Evolutionary conservation across 805 yeast genomes (phyloP).

Genomic region (Saturnispora ahearnii): DNA sequence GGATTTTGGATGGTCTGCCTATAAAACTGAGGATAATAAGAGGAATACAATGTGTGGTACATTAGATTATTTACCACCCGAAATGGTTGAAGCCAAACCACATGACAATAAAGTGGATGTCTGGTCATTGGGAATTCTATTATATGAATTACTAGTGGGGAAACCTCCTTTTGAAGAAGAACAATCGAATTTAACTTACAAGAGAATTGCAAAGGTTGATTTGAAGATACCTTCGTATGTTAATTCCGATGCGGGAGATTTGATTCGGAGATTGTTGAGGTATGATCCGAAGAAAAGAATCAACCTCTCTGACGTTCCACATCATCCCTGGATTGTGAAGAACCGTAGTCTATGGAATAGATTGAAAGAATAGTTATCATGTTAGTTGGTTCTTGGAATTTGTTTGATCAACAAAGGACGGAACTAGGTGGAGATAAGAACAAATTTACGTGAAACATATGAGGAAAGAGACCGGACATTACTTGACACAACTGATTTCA

Average conservation of each 20-base stretch:
- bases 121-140: constrained; percentile 87
- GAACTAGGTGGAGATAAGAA: not conserved
- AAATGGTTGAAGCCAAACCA: constrained; percentile 76
- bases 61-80: constrained; percentile 89
- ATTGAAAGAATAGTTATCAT: not conserved
- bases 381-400: not conserved
- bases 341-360: constrained; percentile 52
- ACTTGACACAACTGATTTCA: not conserved
- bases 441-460: not conserved
- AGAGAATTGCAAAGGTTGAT: constrained; percentile 71
- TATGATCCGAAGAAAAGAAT: constrained; percentile 64
- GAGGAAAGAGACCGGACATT: not conserved
- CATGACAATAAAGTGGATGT: constrained; percentile 76
- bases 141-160: constrained; percentile 82
- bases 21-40: constrained; percentile 37
- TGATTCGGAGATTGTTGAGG: constrained; percentile 54
- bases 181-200: constrained; percentile 68
- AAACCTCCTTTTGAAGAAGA: constrained; percentile 87
- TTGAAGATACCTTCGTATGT: constrained; percentile 63
- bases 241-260: constrained; percentile 65
- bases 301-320: constrained; percentile 47
- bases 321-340: constrained; percentile 78
- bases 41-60: constrained; percentile 92
- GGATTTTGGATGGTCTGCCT: constrained; percentile 96
- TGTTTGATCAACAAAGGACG: not conserved